Conservation (phyloP, 2,329 filamentous ascomycete genomes). For the Phyllosticta capitalensis region DNA sequence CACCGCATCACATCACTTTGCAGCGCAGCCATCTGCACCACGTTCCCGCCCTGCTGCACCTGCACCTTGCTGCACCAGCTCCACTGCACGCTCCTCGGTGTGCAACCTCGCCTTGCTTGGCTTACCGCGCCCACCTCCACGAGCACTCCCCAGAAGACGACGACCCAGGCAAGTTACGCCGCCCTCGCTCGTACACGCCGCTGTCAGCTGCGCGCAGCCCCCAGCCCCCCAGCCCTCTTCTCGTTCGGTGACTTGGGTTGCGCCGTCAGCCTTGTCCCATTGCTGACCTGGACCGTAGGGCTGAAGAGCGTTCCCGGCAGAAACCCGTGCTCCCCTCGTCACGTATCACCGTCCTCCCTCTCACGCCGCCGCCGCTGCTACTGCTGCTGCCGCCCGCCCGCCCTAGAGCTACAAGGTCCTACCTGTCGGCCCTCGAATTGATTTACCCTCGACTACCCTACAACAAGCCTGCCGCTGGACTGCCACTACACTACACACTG, state of each 20-base stretch:
- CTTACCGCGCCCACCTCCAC: neutral
- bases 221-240: neutral
- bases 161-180: neutral
- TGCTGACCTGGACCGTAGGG: slow-evolving; percentile 4
- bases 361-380: too few species aligned
- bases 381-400: neutral
- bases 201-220: neutral
- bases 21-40: neutral
- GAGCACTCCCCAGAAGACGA: neutral
- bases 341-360: neutral
- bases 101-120: neutral
- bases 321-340: slow-evolving; percentile 6
- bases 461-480: neutral
- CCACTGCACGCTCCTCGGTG: neutral
- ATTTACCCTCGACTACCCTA: neutral
- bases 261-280: neutral
- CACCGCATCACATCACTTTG: neutral
- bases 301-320: slow-evolving; percentile 9
- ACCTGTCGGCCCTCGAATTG: neutral
- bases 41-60: neutral
- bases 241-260: neutral
- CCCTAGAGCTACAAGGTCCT: neutral
- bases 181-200: neutral
- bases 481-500: slow-evolving; percentile 8
- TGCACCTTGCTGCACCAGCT: neutral